Percentiles rank a stretch among this genome's conserved stretches.
Conservation (phyloP, 305 asterid species). For the Fraxinus nigra region DNA sequence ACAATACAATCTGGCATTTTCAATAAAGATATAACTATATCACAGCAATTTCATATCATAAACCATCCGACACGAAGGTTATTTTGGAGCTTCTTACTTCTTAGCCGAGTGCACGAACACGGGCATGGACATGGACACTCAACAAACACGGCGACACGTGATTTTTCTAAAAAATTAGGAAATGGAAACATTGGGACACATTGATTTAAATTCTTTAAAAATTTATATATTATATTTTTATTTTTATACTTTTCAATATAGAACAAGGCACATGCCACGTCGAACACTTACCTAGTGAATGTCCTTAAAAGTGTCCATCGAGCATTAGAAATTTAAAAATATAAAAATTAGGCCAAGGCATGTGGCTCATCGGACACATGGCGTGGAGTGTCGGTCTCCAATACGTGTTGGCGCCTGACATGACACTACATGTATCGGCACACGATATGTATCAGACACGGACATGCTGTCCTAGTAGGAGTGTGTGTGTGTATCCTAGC, state of each 20-base stretch:
- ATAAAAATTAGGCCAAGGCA: neutral
- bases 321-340: neutral
- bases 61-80: neutral
- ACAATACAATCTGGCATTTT: constrained; percentile 1
- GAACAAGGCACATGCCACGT: neutral
- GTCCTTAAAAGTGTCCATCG: neutral
- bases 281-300: neutral
- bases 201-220: neutral
- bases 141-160: neutral
- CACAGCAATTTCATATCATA: neutral
- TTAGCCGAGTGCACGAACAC: neutral
- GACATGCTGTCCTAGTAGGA: neutral
- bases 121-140: neutral
- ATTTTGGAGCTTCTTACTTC: neutral
- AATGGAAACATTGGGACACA: neutral
- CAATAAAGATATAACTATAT: constrained; percentile 1
- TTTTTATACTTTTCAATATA: neutral
- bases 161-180: neutral
- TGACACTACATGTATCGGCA: neutral
- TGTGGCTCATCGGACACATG: neutral
- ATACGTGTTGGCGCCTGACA: neutral
- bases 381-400: neutral
- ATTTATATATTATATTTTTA: neutral
- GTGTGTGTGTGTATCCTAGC: neutral
- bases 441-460: neutral